phyloP scores from a whole-genome alignment of 345 rosid genomes.

The Acer campestre region DNA sequence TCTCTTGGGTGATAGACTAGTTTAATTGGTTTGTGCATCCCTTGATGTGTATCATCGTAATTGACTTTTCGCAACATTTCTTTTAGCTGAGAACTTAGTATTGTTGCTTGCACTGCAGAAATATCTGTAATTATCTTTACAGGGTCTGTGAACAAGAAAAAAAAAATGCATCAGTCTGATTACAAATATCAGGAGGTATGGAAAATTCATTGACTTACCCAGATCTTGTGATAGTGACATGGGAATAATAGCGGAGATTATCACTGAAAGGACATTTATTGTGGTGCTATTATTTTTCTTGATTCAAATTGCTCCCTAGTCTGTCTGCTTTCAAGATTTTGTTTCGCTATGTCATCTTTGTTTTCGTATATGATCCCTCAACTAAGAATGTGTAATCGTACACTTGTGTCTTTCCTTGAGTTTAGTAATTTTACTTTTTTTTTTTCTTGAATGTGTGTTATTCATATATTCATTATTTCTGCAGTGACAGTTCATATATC shows the following conservation, averaged over 20 bases:
- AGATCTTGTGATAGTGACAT: neutral
- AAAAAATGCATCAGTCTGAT: constrained; percentile 9
- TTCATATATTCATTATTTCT: neutral
- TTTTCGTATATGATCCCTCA: neutral
- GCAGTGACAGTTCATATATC: neutral
- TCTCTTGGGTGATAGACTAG: constrained; percentile 70
- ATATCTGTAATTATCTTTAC: constrained; percentile 59
- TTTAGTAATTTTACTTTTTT: neutral
- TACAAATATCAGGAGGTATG: neutral
- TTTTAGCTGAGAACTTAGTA: constrained; percentile 72
- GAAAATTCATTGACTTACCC: neutral
- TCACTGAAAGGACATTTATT: neutral
- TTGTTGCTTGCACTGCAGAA: constrained; percentile 69
- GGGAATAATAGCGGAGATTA: neutral
- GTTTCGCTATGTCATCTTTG: neutral
- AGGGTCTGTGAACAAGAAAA: constrained; percentile 50
- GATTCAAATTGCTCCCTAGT: neutral
- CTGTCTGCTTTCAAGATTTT: neutral
- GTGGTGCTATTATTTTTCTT: neutral
- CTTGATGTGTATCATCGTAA: constrained; percentile 44
- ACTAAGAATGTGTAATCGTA: neutral
- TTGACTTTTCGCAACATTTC: constrained; percentile 59
- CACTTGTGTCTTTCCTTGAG: neutral
- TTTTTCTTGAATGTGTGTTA: neutral
- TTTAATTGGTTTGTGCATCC: constrained; percentile 56